Conservation (phyloP, 257 asterid genomes). For the Mentha longifolia region DNA sequence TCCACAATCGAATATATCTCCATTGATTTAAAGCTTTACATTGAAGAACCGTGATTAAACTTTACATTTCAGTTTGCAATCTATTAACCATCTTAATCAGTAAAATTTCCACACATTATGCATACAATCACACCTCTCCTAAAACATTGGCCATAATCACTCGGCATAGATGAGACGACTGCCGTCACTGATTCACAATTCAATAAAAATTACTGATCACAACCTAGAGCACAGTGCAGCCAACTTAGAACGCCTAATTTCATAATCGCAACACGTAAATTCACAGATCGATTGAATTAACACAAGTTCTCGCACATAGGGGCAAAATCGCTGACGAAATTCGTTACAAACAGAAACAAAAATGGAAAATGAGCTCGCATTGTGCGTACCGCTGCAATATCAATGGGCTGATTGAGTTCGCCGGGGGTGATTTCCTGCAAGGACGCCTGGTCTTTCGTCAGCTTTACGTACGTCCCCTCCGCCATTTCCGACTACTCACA, state of each 20-base stretch:
- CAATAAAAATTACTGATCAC: constrained; percentile 2
- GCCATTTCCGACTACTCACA: constrained; percentile 54
- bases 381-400: constrained; percentile 54
- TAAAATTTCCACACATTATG: neutral
- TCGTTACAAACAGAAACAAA: neutral
- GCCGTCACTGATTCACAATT: constrained; percentile 2
- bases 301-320: neutral
- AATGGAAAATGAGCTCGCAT: neutral
- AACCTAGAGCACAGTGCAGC: neutral
- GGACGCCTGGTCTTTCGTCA: constrained; percentile 57
- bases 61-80: neutral
- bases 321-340: neutral
- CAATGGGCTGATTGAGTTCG: constrained; percentile 80
- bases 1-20: neutral
- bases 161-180: neutral
- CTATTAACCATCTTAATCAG: neutral
- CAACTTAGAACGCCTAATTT: neutral
- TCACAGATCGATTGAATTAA: neutral
- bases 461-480: constrained; percentile 68
- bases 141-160: neutral
- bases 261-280: neutral
- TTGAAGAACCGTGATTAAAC: neutral
- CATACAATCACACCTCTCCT: constrained; percentile 6
- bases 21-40: neutral
- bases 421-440: constrained; percentile 75